Base-by-base conservation (phyloP, 108 stramenopile species). In the Aurantiochytrium sp. region DNA sequence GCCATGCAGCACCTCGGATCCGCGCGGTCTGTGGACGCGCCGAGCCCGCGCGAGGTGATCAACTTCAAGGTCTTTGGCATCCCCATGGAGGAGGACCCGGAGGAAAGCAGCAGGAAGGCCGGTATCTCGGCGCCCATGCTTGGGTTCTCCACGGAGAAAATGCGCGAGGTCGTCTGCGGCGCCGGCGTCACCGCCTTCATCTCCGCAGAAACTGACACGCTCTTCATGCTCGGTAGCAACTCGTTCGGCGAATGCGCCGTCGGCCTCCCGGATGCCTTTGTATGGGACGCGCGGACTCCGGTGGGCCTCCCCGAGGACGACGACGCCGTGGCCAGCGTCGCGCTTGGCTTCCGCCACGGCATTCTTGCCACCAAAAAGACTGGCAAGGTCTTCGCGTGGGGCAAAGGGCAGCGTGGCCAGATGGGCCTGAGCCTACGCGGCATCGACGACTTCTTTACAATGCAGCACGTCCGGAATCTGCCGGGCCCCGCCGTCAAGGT, bases 331-430 rank as follows among this genome's bases (percentile, higher is more conserved):
- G 45, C 73, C 24, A 41, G 45, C 39, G 39, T 81, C 30, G 73
- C 42, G 73, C 45, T 81, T 41, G 73, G 73, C 10, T 81, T 81
- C 24, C 21, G 73, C 6, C 73, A 81, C 73, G 73, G 73, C n/a
- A 24, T 81, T 1, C 8, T 48, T 6, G 42, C 45, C 17, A 81
- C 73, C n/a, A 81, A 81, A 42, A 12, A 12, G 39, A 65, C 32
- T 6, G 73, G 73, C 42, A 81, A 81, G 27, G 73, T 81, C 12
- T 81, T 22, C 73, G 24, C 73, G 15, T 81, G 73, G 73, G 73
- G 73, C 39, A 81, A 81, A 24, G 73, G 73, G 6, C 73, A 81
- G 19, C 39, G 73, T 6, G 73, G 73, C 27, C 73, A 81, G 30
- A 6, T 48, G 1, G 73, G 73, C 12, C 12, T 22, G 6, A 24